Evolutionary conservation across 305 asterid genomes (phyloP).

Genomic region (Striga hermonthica): DNA sequence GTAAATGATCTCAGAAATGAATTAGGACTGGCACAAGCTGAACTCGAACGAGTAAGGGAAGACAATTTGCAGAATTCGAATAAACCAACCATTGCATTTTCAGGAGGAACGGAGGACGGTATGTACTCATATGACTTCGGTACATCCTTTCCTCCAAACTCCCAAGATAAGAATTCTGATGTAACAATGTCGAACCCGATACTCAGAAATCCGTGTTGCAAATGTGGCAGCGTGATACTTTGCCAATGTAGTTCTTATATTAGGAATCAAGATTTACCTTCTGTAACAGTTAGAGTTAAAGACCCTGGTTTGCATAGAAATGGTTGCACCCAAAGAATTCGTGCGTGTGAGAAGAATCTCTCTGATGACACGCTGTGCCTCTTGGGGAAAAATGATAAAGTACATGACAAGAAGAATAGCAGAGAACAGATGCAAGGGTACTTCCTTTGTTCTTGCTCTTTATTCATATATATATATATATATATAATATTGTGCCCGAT

Average conservation of each 20-base stretch:
- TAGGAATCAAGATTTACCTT: slow-evolving; percentile 56
- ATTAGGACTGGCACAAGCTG: slow-evolving; percentile 54
- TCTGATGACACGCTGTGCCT: slow-evolving; percentile 42
- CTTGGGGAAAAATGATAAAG: slow-evolving; percentile 33
- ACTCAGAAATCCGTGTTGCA: slow-evolving; percentile 34
- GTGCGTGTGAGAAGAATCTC: slow-evolving; percentile 56
- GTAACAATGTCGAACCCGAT: slow-evolving; percentile 26
- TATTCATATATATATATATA: not conserved
- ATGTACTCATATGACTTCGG: not conserved
- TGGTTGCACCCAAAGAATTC: slow-evolving; percentile 76
- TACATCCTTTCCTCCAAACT: slow-evolving; percentile 3
- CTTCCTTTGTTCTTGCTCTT: not conserved
- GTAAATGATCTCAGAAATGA: slow-evolving; percentile 80
- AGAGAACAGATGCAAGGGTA: slow-evolving; percentile 10
- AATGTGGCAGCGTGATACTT: slow-evolving; percentile 34
- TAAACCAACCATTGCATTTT: slow-evolving; percentile 31
- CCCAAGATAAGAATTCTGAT: slow-evolving; percentile 33
- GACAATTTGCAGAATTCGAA: slow-evolving; percentile 38
- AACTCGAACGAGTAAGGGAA: slow-evolving; percentile 53
- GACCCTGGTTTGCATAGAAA: slow-evolving; percentile 58
- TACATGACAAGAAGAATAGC: slow-evolving; percentile 22
- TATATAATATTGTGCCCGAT: not conserved
- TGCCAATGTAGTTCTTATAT: slow-evolving; percentile 37
- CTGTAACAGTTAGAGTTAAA: slow-evolving; percentile 58
- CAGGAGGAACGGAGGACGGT: slow-evolving; percentile 31